Evolutionary conservation across 441 rosid species (phyloP), one percentile per base, ranked within the genome.

Genomic region (Omphalea diandra): DNA sequence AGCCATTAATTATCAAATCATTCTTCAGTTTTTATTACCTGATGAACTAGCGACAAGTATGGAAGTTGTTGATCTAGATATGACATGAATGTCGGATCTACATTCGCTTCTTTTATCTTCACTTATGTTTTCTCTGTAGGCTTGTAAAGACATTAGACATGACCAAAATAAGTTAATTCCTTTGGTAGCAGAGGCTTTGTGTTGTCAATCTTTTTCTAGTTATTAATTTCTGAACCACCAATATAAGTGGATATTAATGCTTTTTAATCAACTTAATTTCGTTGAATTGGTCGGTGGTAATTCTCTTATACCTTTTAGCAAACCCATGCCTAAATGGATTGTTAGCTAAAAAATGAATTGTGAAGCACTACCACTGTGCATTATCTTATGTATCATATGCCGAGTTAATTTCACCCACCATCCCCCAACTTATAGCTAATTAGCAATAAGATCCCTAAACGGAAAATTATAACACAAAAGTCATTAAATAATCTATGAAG

Each of bases 111-210:
- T 3, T 47, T 41, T 3, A 14, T 27, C n/a, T 5, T 70, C 29
- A 80, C 81, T 81, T 52, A 29, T 77, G 82, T 81, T 79, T 83
- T 79, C 67, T 77, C 73, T 69, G 78, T 79, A 80, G 83, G 82
- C 84, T 82, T 78, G 83, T 78, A 76, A 73, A 77, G 82, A 82
- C 61, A 54, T 65, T 24, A 4, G 61, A 55, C 52, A 75, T 81
- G 82, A 68, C 73, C 58, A 74, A 76, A 65, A n/a, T 10, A 35
- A 57, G 33, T 31, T 73, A 58, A 10, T 32, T 26, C 7, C 24
- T 50, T 54, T 8, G 14, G 64, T 69, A 50, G 15, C 77, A 74
- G 82, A 79, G 81, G 82, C 79, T 17, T 67, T 68, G 9, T 38
- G 20, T 68, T 54, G 40, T 2, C 26, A 56, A 11, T 20, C 17